phyloP scores from a whole-genome alignment of 2,329 filamentous ascomycete species.

The Alternaria postmessia region DNA sequence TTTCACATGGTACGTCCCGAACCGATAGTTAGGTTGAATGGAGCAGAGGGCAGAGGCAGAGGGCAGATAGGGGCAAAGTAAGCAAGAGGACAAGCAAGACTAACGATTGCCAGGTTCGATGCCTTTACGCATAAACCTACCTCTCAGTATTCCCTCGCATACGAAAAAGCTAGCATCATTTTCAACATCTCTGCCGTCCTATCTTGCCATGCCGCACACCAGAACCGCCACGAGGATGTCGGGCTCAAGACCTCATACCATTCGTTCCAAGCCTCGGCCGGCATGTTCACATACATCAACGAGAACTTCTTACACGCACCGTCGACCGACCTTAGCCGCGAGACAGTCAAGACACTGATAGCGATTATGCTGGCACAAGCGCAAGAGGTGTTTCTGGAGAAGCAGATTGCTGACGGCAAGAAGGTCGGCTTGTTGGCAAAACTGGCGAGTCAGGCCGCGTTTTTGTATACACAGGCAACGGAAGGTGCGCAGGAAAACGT shows the following conservation, averaged over 20 bases:
- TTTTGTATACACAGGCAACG: constrained; percentile 84
- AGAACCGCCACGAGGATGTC: constrained; percentile 89
- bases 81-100: constrained; percentile 4
- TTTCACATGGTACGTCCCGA: constrained; percentile 82
- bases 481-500: constrained; percentile 95
- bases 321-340: constrained; percentile 91
- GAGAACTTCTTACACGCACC: constrained; percentile 98
- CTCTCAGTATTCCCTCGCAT: constrained; percentile 93
- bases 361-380: constrained; percentile 92
- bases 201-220: constrained; percentile 92
- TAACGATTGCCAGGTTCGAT: constrained; percentile 77
- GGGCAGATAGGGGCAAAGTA: too few relatives aligned
- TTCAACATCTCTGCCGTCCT: constrained; percentile 99
- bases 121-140: constrained; percentile 99
- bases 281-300: constrained; percentile 99
- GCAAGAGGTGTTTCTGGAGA: constrained; percentile 97
- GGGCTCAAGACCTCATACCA: constrained; percentile 97
- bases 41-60: not conserved
- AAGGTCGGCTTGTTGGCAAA: constrained; percentile 93
- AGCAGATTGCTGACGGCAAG: constrained; percentile 91
- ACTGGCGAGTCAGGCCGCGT: constrained; percentile 87
- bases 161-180: constrained; percentile 98
- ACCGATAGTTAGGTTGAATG: not conserved
- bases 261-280: constrained; percentile 95
- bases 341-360: constrained; percentile 95